These are phyloP conservation scores for Paecilomyces niveus DNA, from an alignment of 2,329 filamentous ascomycete species.

Conservation along the genomic window DNA sequence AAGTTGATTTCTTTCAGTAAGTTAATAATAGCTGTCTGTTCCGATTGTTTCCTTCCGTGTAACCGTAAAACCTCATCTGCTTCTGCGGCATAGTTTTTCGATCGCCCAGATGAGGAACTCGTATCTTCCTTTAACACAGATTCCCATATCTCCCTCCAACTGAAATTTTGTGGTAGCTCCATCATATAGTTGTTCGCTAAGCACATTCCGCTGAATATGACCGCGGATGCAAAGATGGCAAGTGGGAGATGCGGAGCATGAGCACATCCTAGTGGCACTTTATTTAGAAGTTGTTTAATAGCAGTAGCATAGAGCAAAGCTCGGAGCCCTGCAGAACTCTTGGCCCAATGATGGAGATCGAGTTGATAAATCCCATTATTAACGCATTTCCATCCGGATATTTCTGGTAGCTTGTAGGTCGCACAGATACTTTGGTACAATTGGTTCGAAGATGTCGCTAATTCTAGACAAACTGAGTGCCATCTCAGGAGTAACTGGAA, in stretches of 20 bases:
- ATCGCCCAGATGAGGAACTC: neutral
- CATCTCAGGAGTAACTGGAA: slow-evolving; percentile 8
- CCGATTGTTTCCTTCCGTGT: neutral
- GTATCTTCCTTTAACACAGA: neutral
- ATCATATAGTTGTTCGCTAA: neutral
- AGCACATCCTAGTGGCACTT: slow-evolving; percentile 5
- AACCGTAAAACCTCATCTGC: neutral
- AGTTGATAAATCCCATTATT: neutral
- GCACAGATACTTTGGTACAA: slow-evolving; percentile 8
- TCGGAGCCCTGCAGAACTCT: slow-evolving; percentile 6
- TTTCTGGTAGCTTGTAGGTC: neutral
- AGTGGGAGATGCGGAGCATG: slow-evolving; percentile 9
- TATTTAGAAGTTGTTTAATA: slow-evolving; percentile 7
- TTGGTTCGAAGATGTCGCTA: slow-evolving; percentile 4
- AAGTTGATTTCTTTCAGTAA: slow-evolving; percentile 11
- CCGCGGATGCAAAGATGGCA: slow-evolving; percentile 10
- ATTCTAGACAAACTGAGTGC: slow-evolving; percentile 13
- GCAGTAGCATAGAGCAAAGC: slow-evolving; percentile 8
- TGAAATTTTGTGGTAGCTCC: neutral
- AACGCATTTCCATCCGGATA: neutral
- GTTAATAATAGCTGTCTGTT: neutral
- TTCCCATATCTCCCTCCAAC: neutral
- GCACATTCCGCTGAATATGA: slow-evolving; percentile 7
- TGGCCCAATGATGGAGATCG: slow-evolving; percentile 6
- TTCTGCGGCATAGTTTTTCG: neutral